Base-by-base conservation (phyloP, 176 grass and related monocot genomes). In the Secale cereale region DNA sequence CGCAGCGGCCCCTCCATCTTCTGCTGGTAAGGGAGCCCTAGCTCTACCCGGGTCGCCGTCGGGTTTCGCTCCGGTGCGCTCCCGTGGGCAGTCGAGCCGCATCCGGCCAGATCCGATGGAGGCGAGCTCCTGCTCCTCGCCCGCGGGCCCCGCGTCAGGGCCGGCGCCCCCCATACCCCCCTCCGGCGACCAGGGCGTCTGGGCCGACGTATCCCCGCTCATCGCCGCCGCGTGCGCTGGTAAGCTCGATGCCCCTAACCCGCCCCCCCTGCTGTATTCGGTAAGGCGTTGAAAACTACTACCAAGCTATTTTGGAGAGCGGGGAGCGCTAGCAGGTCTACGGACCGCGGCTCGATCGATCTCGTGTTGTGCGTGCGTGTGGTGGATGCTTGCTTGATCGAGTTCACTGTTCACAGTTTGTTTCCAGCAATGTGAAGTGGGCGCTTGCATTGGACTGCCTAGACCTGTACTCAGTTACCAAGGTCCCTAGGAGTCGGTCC, bases 161-260 rank as follows among this genome's bases (percentile, higher is more conserved):
- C 68, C 85, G 27, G 85, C 76, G 61, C 79, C 84, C 29, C 74
- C 85, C 39, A 81, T 98, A 79, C 91, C 87, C 29, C 19, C 82
- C 7, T 40, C 79, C 46, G 72, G 88, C 59, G 88, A 92, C 68
- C 85, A 82, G 40, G 25, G 59, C 73, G 77, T 91, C 16, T 98
- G 95, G 95, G 87, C 87, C 19, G 95, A 98, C 80, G 95, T 57
- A 32, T 88, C 87, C 26, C 85, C 80, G 54, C 87, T 98, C 77
- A 65, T 98, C 85, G 85, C 48, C 63, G 89, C 93, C 60, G 91
- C 95, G 8, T 98, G 93, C 89, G 82, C 81, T 68, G 95, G 95
- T 98, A 90, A 89, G 67, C 67, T 31, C 30, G 17, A 25, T 20
- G 74, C 5, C 11, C 78, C 29, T 8, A 43, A 30, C 59, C 19